Evolutionary conservation across 352 stramenopile species (phyloP).

Genomic region (Pseudoperonospora humuli): DNA sequence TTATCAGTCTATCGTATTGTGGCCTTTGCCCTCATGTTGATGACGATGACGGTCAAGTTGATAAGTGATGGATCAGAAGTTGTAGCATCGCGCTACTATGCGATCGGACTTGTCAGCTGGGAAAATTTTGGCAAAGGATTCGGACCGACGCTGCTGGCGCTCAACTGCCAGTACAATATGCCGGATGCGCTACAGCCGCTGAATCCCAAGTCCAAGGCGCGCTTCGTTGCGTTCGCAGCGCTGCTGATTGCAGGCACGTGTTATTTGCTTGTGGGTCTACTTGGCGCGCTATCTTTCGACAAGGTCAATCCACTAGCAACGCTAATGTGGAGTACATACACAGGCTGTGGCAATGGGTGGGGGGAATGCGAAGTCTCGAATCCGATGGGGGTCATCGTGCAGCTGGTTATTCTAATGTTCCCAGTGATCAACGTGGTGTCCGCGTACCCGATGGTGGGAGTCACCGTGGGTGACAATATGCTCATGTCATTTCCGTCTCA

Average conservation of each 20-base stretch:
- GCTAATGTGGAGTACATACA: slow-evolving; percentile 76
- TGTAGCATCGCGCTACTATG: slow-evolving; percentile 32
- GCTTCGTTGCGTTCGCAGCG: slow-evolving; percentile 53
- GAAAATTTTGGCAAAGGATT: slow-evolving; percentile 77
- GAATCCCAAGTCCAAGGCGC: slow-evolving; percentile 54
- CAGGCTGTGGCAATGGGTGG: slow-evolving; percentile 77
- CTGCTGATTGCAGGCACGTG: slow-evolving; percentile 59
- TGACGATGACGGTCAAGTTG: slow-evolving; percentile 71
- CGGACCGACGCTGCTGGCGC: slow-evolving; percentile 68
- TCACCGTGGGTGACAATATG: slow-evolving; percentile 83
- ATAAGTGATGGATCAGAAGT: slow-evolving; percentile 41
- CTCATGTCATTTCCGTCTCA: slow-evolving; percentile 67
- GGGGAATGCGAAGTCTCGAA: slow-evolving; percentile 38
- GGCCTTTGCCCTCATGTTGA: slow-evolving; percentile 66
- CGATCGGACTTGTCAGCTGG: slow-evolving; percentile 64
- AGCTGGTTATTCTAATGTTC: slow-evolving; percentile 78
- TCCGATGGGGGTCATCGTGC: slow-evolving; percentile 45
- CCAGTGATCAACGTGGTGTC: slow-evolving; percentile 80
- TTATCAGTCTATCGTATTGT: slow-evolving; percentile 76
- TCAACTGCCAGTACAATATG: slow-evolving; percentile 88
- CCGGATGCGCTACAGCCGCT: slow-evolving; percentile 72
- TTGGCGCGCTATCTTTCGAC: slow-evolving; percentile 70
- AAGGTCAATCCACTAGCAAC: slow-evolving; percentile 69
- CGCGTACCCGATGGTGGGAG: slow-evolving; percentile 76
- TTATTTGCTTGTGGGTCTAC: slow-evolving; percentile 66